These are phyloP conservation scores for Chrysoporthe puriensis DNA, from an alignment of 2,329 filamentous ascomycete species.

Conservation along the genomic window DNA sequence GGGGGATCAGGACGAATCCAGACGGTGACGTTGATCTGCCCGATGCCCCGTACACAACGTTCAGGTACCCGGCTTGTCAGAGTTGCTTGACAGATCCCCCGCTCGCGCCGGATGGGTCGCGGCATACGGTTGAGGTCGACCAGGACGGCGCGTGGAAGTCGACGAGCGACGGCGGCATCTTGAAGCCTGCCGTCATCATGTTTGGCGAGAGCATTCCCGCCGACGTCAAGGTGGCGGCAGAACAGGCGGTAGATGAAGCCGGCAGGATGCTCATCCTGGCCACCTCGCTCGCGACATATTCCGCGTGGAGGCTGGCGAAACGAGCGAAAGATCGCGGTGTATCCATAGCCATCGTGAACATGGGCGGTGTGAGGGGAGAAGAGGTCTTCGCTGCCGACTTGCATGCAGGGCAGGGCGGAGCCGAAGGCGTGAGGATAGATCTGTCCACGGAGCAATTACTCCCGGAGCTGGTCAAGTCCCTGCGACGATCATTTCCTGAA, in stretches of 20 bases:
- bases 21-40: conserved; percentile 94
- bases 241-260: conserved; percentile 77
- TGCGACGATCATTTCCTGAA: conserved; percentile 41
- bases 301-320: conserved; percentile 88
- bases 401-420: conserved; percentile 54
- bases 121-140: conserved; percentile 69
- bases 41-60: conserved; percentile 83
- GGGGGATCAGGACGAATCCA: conserved; percentile 82
- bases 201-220: conserved; percentile 86
- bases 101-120: conserved; percentile 55
- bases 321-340: conserved; percentile 80
- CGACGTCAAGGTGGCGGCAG: conserved; percentile 73
- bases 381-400: conserved; percentile 69
- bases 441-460: conserved; percentile 61
- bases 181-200: conserved; percentile 95
- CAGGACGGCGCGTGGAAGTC: conserved; percentile 76
- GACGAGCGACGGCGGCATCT: conserved; percentile 71
- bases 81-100: conserved; percentile 72
- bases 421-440: conserved; percentile 59
- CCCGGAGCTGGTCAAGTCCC: conserved; percentile 57
- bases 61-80: conserved; percentile 89
- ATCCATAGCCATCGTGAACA: conserved; percentile 85
- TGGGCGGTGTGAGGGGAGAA: conserved; percentile 82
- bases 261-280: conserved; percentile 79
- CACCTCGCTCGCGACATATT: conserved; percentile 92